These are phyloP conservation scores for Saccharomycopsis schoenii DNA, from an alignment of 805 yeast genomes.

Conservation along the genomic window DNA sequence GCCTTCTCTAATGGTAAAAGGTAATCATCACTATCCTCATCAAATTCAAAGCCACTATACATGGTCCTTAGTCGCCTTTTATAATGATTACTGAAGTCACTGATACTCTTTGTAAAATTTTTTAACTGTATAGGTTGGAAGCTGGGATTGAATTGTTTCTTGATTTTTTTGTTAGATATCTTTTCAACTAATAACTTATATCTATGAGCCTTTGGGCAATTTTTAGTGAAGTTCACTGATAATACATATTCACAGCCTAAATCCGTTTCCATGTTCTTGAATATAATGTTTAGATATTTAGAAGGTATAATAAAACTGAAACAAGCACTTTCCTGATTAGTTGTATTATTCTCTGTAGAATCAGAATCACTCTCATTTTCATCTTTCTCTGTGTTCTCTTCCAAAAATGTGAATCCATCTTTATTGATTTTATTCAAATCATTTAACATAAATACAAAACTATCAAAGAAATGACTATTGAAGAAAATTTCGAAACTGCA, in stretches of 20 bases:
- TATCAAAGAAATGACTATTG: slow-evolving; percentile 8
- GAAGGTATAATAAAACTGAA: slow-evolving; percentile 13
- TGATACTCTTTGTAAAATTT: neutral
- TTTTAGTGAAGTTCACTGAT: slow-evolving; percentile 4
- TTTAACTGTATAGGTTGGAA: slow-evolving; percentile 11
- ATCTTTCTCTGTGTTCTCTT: neutral
- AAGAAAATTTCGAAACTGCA: slow-evolving; percentile 7
- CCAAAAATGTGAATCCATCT: slow-evolving; percentile 9
- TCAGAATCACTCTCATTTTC: neutral
- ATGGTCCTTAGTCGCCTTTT: slow-evolving; percentile 2
- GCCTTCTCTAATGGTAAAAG: neutral
- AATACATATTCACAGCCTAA: slow-evolving; percentile 4
- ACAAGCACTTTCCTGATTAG: neutral
- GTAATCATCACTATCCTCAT: neutral
- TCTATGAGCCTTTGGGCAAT: slow-evolving; percentile 6
- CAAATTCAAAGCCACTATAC: slow-evolving; percentile 3
- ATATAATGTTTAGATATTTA: slow-evolving; percentile 9
- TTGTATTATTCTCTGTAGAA: neutral
- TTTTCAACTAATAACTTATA: slow-evolving; percentile 12
- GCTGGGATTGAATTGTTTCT: slow-evolving; percentile 16
- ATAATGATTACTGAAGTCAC: slow-evolving; percentile 1
- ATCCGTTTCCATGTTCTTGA: slow-evolving; percentile 8
- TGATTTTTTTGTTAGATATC: slow-evolving; percentile 8
- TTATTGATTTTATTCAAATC: neutral
- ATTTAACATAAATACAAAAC: neutral